Percentiles rank a stretch among this genome's conserved stretches.
These are phyloP conservation scores for Saccharomyces hybrid DNA, from an alignment of 1,139 yeast species.

Conservation along the genomic window DNA sequence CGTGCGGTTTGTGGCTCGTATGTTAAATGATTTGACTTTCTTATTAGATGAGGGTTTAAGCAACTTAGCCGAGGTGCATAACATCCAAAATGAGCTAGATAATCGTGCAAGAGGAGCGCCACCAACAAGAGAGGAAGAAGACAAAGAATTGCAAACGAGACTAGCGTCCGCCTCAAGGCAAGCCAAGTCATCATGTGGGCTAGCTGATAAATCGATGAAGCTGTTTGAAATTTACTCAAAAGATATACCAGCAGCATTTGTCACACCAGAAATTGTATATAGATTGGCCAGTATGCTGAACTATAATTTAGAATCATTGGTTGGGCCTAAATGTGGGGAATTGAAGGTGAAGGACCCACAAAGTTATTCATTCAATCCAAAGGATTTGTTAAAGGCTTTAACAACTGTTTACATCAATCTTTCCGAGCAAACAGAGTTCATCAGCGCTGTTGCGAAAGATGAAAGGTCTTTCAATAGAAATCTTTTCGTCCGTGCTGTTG, in stretches of 20 bases:
- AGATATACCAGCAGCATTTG: conserved; percentile 82
- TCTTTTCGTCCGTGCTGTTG: conserved; percentile 63
- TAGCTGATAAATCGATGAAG: conserved; percentile 76
- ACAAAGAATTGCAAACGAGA: conserved; percentile 49
- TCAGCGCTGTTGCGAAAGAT: conserved; percentile 79
- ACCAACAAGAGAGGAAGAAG: conserved; percentile 46
- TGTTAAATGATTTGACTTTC: conserved; percentile 90
- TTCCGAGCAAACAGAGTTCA: conserved; percentile 54
- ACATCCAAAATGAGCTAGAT: conserved; percentile 53
- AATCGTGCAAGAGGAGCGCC: conserved; percentile 36
- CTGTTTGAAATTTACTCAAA: conserved; percentile 74
- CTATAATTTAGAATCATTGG: conserved; percentile 81
- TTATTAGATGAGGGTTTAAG: conserved; percentile 84
- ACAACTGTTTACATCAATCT: conserved; percentile 72
- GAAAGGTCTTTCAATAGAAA: conserved; percentile 72
- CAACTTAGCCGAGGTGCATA: conserved; percentile 70
- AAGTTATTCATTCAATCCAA: conserved; percentile 77
- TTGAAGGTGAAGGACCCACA: conserved; percentile 81
- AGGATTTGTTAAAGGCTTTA: conserved; percentile 57
- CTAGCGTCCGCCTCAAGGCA: conserved; percentile 60
- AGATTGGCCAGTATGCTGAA: conserved; percentile 93
- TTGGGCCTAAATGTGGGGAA: conserved; percentile 90
- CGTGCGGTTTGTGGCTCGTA: conserved; percentile 84
- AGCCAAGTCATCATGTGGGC: conserved; percentile 75
- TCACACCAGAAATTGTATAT: conserved; percentile 84